Conservation (phyloP, 345 rosid species). For the Hypericum androsaemum region DNA sequence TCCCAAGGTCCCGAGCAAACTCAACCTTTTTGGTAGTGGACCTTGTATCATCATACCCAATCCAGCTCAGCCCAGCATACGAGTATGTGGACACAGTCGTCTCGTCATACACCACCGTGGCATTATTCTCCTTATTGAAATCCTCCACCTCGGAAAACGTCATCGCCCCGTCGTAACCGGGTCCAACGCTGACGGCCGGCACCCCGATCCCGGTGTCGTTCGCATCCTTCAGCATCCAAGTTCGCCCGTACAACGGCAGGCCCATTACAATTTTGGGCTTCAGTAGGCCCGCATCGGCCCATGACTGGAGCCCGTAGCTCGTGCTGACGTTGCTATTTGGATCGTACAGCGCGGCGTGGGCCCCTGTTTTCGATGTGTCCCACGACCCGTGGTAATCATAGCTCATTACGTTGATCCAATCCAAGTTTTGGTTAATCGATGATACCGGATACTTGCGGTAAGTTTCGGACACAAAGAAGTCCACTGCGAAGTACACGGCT, state of each 20-base stretch:
- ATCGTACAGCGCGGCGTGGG: constrained; percentile 48
- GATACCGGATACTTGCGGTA: constrained; percentile 26
- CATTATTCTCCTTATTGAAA: too few species aligned
- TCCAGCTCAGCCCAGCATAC: too few species aligned
- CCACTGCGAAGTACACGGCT: constrained; percentile 38
- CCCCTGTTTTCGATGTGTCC: constrained; percentile 33
- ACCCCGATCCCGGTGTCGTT: constrained; percentile 39
- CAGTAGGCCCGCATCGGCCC: constrained; percentile 46
- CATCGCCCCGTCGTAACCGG: constrained; percentile 22
- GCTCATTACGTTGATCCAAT: constrained; percentile 55
- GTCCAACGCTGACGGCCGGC: constrained; percentile 28
- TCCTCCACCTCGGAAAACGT: too few species aligned
- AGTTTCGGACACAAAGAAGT: constrained; percentile 12
- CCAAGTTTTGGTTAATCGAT: constrained; percentile 33
- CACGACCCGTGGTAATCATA: constrained; percentile 44
- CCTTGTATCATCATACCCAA: too few species aligned
- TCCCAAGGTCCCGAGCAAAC: too few species aligned
- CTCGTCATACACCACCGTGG: too few species aligned
- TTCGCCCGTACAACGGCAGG: constrained; percentile 47
- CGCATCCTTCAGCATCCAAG: constrained; percentile 45
- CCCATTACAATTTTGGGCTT: constrained; percentile 46
- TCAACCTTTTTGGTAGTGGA: too few species aligned
- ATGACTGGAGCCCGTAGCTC: constrained; percentile 38
- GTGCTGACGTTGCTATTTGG: constrained; percentile 51
- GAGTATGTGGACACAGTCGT: too few species aligned